phyloP scores from a whole-genome alignment of 345 rosid species.

The Camelina sativa region DNA sequence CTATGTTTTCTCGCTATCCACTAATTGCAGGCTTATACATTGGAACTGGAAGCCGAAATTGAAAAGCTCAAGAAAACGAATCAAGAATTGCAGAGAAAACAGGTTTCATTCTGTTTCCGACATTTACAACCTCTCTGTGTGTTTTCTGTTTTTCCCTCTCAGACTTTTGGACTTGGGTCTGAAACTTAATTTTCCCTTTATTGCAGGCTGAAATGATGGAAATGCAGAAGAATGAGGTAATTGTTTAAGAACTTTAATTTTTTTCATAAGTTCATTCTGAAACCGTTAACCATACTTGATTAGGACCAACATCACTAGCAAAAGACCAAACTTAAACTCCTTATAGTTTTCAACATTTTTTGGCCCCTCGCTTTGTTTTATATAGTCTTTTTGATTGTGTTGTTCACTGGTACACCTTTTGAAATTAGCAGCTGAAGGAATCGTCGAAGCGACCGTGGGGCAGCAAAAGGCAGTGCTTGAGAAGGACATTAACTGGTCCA shows the following conservation, averaged over 20 bases:
- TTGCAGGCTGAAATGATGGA: constrained; percentile 66
- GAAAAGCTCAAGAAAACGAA: constrained; percentile 81
- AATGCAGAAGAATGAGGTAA: constrained; percentile 69
- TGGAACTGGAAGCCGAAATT: constrained; percentile 94
- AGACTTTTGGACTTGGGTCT: constrained; percentile 16
- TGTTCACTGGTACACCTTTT: constrained; percentile 22
- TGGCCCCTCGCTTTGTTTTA: neutral
- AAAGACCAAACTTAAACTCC: neutral
- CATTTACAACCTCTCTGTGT: constrained; percentile 13
- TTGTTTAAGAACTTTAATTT: neutral
- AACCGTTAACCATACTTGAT: constrained; percentile 5
- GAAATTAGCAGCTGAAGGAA: constrained; percentile 52
- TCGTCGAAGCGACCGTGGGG: constrained; percentile 56
- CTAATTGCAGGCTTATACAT: constrained; percentile 81
- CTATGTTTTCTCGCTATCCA: neutral
- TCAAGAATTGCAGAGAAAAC: constrained; percentile 73
- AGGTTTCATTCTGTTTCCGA: constrained; percentile 48
- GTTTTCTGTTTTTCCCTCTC: neutral
- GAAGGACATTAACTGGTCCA: constrained; percentile 65
- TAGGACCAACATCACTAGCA: neutral
- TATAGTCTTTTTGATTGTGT: constrained; percentile 4
- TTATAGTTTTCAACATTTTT: neutral
- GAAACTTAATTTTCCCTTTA: constrained; percentile 35
- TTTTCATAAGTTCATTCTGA: neutral
- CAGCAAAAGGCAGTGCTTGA: constrained; percentile 61